Evolutionary conservation across 2,329 filamentous ascomycete genomes (phyloP).

Genomic region (Ploettnerulaceae sp.): DNA sequence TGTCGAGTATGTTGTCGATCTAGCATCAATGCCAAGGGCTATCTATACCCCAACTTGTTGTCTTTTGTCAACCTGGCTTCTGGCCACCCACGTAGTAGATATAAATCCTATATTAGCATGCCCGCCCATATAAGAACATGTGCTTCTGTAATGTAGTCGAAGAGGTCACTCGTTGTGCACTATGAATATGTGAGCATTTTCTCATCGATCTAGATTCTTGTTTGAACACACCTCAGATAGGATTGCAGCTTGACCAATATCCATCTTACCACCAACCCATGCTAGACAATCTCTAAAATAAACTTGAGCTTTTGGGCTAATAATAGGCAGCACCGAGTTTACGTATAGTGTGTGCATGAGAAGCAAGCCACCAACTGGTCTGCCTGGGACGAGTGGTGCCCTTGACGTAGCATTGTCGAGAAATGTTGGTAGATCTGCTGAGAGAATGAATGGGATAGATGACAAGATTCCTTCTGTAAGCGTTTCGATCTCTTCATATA

Average conservation of each 20-base stretch:
- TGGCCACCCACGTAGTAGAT: background rate
- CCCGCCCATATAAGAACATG: constrained; percentile 5
- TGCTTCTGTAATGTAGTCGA: constrained; percentile 2
- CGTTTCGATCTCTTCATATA: background rate
- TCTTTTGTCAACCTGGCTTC: background rate
- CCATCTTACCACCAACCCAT: constrained; percentile 31
- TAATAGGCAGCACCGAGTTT: constrained; percentile 17
- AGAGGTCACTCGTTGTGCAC: background rate
- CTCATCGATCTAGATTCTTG: background rate
- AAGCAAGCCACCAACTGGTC: constrained; percentile 27
- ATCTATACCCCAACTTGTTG: too few species aligned
- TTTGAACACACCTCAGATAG: constrained; percentile 25
- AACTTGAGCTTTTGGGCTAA: constrained; percentile 11
- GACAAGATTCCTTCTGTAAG: background rate
- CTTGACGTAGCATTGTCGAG: background rate
- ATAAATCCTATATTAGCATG: background rate
- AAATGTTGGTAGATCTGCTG: background rate
- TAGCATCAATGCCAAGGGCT: too few species aligned
- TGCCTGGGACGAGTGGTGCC: constrained; percentile 13
- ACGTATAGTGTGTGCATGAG: constrained; percentile 29
- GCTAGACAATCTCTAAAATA: constrained; percentile 24
- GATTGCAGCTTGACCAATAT: constrained; percentile 28
- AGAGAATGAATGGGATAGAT: constrained; percentile 1
- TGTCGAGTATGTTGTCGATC: too few species aligned
- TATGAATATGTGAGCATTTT: background rate